phyloP scores from a whole-genome alignment of 202 grass and related monocot species.

The Hordeum pubiflorum region DNA sequence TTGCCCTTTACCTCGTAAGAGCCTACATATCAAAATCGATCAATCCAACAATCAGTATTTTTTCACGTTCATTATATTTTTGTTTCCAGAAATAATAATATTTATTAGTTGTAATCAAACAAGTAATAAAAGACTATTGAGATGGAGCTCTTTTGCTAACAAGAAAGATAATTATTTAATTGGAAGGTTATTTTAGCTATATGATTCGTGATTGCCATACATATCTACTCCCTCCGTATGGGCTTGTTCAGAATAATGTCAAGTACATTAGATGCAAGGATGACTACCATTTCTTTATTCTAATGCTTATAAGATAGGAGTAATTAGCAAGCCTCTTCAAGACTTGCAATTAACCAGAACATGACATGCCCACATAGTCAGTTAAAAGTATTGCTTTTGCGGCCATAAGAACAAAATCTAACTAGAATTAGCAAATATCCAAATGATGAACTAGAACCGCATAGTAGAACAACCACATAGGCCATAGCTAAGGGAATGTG shows the following conservation, averaged over 20 bases:
- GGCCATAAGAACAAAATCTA: not conserved
- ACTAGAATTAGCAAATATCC: not conserved
- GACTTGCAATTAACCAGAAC: not conserved
- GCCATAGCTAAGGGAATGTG: not conserved
- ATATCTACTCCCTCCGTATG: too few species aligned
- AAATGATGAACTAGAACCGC: not conserved
- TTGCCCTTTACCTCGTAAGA: slow-evolving; percentile 79
- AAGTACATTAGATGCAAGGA: not conserved
- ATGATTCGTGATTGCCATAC: not conserved
- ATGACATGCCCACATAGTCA: not conserved
- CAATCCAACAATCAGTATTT: slow-evolving; percentile 1
- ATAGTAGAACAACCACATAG: not conserved
- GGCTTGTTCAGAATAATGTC: too few species aligned
- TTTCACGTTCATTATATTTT: not conserved
- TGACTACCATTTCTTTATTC: not conserved
- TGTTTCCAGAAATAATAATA: not conserved
- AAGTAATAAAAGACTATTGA: not conserved
- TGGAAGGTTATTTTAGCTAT: not conserved
- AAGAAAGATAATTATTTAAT: not conserved
- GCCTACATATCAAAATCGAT: slow-evolving; percentile 46
- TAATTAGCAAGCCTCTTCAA: not conserved
- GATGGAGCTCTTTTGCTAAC: not conserved
- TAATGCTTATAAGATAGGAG: not conserved
- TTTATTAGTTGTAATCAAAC: not conserved
- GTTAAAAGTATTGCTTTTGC: not conserved